Conservation (phyloP, 495 filamentous ascomycete genomes). For the Aspergillus ostianus region DNA sequence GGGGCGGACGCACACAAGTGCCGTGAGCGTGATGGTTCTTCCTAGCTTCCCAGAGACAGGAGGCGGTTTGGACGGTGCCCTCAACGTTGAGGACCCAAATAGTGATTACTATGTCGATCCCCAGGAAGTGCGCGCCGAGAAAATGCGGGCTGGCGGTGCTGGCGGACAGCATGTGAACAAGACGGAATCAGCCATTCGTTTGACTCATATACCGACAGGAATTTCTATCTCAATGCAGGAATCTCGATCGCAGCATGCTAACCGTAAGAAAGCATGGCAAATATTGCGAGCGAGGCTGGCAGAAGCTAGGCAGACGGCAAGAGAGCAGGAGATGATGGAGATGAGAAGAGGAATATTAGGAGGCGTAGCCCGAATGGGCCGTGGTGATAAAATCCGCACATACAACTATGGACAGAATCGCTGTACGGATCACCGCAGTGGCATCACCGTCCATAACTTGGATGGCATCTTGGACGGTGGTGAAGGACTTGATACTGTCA, state of each 20-base stretch:
- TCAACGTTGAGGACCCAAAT: slow-evolving; percentile 74
- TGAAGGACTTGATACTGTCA: slow-evolving; percentile 67
- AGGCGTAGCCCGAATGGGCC: slow-evolving; percentile 74
- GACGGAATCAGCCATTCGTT: slow-evolving; percentile 90
- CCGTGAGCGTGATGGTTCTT: slow-evolving; percentile 85
- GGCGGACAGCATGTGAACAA: slow-evolving; percentile 98
- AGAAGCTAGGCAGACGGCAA: slow-evolving; percentile 72
- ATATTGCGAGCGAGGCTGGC: slow-evolving; percentile 80
- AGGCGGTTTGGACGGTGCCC: slow-evolving; percentile 48
- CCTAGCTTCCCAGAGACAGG: slow-evolving; percentile 71
- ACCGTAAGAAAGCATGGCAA: slow-evolving; percentile 83
- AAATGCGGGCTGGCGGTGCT: slow-evolving; percentile 88
- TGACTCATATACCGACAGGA: slow-evolving; percentile 88
- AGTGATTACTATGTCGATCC: slow-evolving; percentile 89
- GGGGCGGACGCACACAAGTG: slow-evolving; percentile 89
- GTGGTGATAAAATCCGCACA: slow-evolving; percentile 90
- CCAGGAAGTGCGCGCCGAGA: slow-evolving; percentile 79
- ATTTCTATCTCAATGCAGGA: slow-evolving; percentile 90
- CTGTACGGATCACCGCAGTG: slow-evolving; percentile 90
- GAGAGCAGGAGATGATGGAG: slow-evolving; percentile 75
- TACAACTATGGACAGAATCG: slow-evolving; percentile 94
- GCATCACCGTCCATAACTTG: slow-evolving; percentile 77
- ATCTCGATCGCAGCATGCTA: slow-evolving; percentile 82
- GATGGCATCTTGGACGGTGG: slow-evolving; percentile 76
- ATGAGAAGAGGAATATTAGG: slow-evolving; percentile 73